These are phyloP conservation scores for Pythium chondricola DNA, from an alignment of 352 stramenopile species.

Conservation along the genomic window DNA sequence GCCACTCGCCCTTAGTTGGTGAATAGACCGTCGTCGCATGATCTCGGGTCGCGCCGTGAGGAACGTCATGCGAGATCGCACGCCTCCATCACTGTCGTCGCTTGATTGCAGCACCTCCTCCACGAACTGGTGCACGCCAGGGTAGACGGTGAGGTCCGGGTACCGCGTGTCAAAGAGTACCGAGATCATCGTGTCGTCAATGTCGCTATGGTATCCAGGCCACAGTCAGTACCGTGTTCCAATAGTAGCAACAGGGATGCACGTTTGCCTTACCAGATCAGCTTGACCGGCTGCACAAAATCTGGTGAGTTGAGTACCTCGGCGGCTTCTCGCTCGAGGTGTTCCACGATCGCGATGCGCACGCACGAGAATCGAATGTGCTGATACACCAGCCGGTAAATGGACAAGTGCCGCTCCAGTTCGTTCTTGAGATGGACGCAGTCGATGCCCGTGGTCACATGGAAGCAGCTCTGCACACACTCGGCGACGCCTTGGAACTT, in stretches of 20 bases:
- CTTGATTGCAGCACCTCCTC: constrained; percentile 49
- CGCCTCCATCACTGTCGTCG: too few species aligned
- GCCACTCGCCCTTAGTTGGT: constrained; percentile 57
- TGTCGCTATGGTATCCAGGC: constrained; percentile 37
- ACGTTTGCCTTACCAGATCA: constrained; percentile 71
- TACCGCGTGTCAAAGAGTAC: constrained; percentile 77
- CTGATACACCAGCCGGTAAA: constrained; percentile 70
- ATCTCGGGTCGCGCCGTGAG: constrained; percentile 70
- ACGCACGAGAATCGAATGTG: constrained; percentile 35
- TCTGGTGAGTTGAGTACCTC: constrained; percentile 18
- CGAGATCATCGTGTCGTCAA: constrained; percentile 76
- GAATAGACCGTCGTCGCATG: constrained; percentile 49
- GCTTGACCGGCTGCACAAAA: constrained; percentile 53
- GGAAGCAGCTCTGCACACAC: constrained; percentile 56
- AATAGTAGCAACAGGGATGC: too few species aligned
- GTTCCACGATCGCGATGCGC: constrained; percentile 48
- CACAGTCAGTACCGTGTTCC: too few species aligned
- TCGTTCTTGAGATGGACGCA: constrained; percentile 62
- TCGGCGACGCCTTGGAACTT: constrained; percentile 39
- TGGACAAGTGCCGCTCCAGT: constrained; percentile 56
- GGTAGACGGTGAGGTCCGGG: constrained; percentile 76
- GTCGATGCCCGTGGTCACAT: constrained; percentile 23
- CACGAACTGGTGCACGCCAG: constrained; percentile 77
- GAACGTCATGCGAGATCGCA: constrained; percentile 52
- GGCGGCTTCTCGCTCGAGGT: constrained; percentile 53